phyloP scores from a whole-genome alignment of 805 yeast species.

The Suhomyces xylopsoci region DNA sequence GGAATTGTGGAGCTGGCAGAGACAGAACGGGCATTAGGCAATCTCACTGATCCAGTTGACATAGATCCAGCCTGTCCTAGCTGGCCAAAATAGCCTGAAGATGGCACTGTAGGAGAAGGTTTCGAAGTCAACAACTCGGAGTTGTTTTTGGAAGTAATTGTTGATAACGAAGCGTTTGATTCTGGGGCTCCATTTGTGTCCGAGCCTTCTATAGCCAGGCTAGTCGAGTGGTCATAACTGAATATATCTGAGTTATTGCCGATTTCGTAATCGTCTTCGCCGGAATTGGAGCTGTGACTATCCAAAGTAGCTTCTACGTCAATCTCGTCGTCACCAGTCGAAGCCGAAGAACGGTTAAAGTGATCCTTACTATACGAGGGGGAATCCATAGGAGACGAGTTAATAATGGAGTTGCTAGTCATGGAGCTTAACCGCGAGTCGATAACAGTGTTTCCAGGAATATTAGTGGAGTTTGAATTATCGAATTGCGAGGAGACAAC shows the following conservation, averaged over 20 bases:
- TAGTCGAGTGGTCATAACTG: background rate
- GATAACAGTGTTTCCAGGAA: slow-evolving; percentile 17
- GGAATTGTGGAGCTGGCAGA: background rate
- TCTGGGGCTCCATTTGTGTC: background rate
- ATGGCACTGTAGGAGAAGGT: background rate
- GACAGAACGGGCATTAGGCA: background rate
- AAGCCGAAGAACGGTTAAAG: slow-evolving; percentile 4
- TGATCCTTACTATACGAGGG: slow-evolving; percentile 11
- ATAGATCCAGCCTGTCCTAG: background rate
- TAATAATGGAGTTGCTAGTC: slow-evolving; percentile 25
- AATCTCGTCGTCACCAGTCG: slow-evolving; percentile 1
- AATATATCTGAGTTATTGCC: slow-evolving; percentile 1
- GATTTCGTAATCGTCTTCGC: slow-evolving; percentile 1
- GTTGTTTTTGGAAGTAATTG: slow-evolving; percentile 10
- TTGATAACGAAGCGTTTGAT: slow-evolving; percentile 8
- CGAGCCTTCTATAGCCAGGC: background rate
- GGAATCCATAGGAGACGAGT: slow-evolving; percentile 15
- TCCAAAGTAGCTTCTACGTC: background rate
- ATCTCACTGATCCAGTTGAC: background rate
- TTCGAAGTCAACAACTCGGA: background rate
- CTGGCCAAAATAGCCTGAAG: background rate
- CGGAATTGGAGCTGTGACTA: slow-evolving; percentile 1
- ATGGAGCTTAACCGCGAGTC: slow-evolving; percentile 40
- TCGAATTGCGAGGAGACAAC: slow-evolving; percentile 33
- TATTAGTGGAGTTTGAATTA: slow-evolving; percentile 4